phyloP scores from a whole-genome alignment of 208 protist species.

The Leishmania major region DNA sequence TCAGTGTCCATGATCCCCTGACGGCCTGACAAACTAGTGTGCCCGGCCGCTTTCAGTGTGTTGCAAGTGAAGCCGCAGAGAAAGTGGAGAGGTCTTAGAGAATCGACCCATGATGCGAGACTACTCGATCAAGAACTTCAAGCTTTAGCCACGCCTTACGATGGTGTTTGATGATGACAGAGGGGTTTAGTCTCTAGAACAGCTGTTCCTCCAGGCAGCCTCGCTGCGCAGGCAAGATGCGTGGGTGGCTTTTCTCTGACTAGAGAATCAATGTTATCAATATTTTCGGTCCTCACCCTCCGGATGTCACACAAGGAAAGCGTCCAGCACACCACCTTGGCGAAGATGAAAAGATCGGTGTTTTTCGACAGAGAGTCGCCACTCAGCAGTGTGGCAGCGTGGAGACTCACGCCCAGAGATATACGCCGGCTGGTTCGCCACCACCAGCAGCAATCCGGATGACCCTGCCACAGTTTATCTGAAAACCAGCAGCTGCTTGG shows the following conservation, averaged over 20 bases:
- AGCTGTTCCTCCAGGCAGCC: background rate
- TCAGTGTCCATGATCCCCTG: conserved; percentile 5
- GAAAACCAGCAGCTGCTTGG: background rate
- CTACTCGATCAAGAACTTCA: background rate
- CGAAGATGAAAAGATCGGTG: background rate
- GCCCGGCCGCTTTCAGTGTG: background rate
- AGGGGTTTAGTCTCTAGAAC: background rate
- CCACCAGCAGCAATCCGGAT: background rate
- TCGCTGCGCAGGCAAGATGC: background rate
- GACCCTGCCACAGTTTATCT: background rate
- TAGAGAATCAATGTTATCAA: background rate
- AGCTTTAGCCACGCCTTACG: background rate
- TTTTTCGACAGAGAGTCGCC: background rate
- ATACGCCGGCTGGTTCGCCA: background rate
- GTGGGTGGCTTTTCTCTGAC: background rate
- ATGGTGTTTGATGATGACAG: background rate
- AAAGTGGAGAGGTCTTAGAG: background rate
- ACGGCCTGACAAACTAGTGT: background rate
- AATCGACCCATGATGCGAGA: background rate
- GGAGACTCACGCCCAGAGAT: background rate
- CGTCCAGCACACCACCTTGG: background rate
- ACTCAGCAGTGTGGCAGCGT: background rate
- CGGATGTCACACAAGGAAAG: background rate
- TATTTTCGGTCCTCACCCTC: background rate
- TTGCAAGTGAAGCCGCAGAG: background rate